phyloP scores from a whole-genome alignment of 2,329 filamentous ascomycete genomes.

The Exophiala alcalophila region DNA sequence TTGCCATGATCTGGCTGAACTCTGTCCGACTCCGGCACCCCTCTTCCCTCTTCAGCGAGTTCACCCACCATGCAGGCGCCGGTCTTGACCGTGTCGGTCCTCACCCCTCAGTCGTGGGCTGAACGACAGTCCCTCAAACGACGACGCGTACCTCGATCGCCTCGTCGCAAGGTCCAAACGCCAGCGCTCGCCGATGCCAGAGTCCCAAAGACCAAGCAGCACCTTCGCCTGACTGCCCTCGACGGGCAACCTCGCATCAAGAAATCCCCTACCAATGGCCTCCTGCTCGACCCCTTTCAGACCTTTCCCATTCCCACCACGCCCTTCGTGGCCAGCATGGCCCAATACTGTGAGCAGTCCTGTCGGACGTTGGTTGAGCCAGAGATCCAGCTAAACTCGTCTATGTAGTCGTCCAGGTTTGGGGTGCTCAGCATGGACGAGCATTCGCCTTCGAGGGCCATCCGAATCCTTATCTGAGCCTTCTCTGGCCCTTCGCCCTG shows the following conservation, averaged over 20 bases:
- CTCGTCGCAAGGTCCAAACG: constrained; percentile 1
- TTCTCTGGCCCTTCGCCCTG: constrained; percentile 20
- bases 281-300: constrained; percentile 17
- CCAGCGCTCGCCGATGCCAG: constrained; percentile 5
- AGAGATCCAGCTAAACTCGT: not conserved
- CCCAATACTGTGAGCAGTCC: constrained; percentile 15
- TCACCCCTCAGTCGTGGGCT: constrained; percentile 11
- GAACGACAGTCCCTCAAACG: constrained; percentile 12
- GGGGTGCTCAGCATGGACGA: constrained; percentile 20
- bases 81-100: constrained; percentile 11
- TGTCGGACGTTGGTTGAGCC: not conserved
- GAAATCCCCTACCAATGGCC: constrained; percentile 10
- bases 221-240: constrained; percentile 6
- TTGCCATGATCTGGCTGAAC: no score
- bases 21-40: no score
- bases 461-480: constrained; percentile 18
- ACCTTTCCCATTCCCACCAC: constrained; percentile 16
- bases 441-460: constrained; percentile 18
- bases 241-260: constrained; percentile 9
- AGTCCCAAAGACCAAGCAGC: constrained; percentile 5
- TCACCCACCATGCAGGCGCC: constrained; percentile 9
- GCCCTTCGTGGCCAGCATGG: constrained; percentile 9
- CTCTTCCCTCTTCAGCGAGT: no score
- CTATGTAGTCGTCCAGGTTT: constrained; percentile 16
- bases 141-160: constrained; percentile 4